phyloP scores from a whole-genome alignment of 257 asterid species.

The Rubia yunnanensis region DNA sequence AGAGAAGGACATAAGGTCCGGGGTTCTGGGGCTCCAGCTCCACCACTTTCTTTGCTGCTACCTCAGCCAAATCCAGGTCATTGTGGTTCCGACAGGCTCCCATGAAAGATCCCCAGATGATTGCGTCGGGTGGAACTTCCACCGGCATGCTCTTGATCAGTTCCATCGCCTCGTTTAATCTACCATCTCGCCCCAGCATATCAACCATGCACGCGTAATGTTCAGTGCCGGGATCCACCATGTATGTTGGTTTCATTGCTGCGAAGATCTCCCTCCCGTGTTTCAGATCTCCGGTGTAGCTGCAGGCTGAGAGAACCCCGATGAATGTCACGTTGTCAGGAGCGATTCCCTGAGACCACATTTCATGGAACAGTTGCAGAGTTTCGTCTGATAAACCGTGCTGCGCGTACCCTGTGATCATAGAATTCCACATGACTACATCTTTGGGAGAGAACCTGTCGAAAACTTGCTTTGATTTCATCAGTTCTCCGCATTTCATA shows the following conservation, averaged over 20 bases:
- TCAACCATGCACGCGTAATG: constrained; percentile 81
- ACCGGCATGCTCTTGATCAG: constrained; percentile 50
- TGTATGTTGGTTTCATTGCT: constrained; percentile 46
- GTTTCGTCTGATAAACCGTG: constrained; percentile 61
- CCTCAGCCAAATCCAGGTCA: constrained; percentile 56
- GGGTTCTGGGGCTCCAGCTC: constrained; percentile 57
- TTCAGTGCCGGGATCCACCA: constrained; percentile 34
- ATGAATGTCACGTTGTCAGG: constrained; percentile 47
- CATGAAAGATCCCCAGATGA: constrained; percentile 73
- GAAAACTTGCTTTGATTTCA: constrained; percentile 42
- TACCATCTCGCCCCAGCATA: constrained; percentile 71
- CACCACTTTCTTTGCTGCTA: constrained; percentile 55
- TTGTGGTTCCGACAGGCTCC: constrained; percentile 63
- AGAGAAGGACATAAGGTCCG: constrained; percentile 58
- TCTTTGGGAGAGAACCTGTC: constrained; percentile 42
- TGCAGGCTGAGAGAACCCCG: constrained; percentile 73
- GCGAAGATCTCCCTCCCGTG: constrained; percentile 58
- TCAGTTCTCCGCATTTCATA: constrained; percentile 65
- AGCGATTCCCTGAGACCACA: constrained; percentile 30
- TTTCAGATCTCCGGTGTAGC: constrained; percentile 60
- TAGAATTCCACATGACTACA: constrained; percentile 66
- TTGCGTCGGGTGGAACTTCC: constrained; percentile 40
- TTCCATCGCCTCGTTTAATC: constrained; percentile 46
- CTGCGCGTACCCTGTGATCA: constrained; percentile 68
- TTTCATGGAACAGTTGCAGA: constrained; percentile 37